phyloP scores from a whole-genome alignment of 176 grass and related monocot genomes.

The Ensete glaucum region DNA sequence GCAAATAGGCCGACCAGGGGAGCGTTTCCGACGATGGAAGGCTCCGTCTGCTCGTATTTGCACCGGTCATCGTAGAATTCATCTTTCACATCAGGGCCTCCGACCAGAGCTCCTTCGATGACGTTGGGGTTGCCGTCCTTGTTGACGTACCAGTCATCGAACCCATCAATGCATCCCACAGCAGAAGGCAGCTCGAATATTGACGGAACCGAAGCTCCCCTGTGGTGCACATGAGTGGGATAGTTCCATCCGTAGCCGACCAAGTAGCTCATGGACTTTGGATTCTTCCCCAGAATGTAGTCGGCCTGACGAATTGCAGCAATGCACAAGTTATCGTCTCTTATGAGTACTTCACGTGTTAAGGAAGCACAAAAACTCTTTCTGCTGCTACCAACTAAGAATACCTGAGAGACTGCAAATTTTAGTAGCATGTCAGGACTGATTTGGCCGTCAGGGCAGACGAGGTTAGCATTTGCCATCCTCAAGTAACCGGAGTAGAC shows the following conservation, averaged over 20 bases:
- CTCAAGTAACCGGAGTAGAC: constrained; percentile 71
- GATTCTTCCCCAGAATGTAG: constrained; percentile 82
- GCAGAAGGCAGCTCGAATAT: constrained; percentile 17
- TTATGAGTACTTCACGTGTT: no score
- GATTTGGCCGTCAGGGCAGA: constrained; percentile 64
- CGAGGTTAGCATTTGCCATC: constrained; percentile 26
- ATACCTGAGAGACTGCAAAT: constrained; percentile 53
- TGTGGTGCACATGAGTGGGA: constrained; percentile 73
- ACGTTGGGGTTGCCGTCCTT: constrained; percentile 54
- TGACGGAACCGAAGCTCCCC: constrained; percentile 78
- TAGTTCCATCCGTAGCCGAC: constrained; percentile 52
- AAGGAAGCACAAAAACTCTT: no score
- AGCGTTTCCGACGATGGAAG: constrained; percentile 45
- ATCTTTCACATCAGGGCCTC: constrained; percentile 59
- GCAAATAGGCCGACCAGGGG: constrained; percentile 74
- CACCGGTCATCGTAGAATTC: constrained; percentile 57
- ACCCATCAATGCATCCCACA: constrained; percentile 67
- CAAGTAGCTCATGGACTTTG: constrained; percentile 77
- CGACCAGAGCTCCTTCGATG: constrained; percentile 65
- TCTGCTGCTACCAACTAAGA: no score
- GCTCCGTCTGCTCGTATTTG: constrained; percentile 72
- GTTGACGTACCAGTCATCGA: constrained; percentile 65
- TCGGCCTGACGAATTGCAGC: constrained; percentile 33
- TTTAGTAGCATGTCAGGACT: constrained; percentile 35
- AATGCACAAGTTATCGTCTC: background rate